Percentiles rank a stretch among this genome's conserved stretches.
These are phyloP conservation scores for Nemania sp. DNA, from an alignment of 2,329 filamentous ascomycete species.

Conservation along the genomic window DNA sequence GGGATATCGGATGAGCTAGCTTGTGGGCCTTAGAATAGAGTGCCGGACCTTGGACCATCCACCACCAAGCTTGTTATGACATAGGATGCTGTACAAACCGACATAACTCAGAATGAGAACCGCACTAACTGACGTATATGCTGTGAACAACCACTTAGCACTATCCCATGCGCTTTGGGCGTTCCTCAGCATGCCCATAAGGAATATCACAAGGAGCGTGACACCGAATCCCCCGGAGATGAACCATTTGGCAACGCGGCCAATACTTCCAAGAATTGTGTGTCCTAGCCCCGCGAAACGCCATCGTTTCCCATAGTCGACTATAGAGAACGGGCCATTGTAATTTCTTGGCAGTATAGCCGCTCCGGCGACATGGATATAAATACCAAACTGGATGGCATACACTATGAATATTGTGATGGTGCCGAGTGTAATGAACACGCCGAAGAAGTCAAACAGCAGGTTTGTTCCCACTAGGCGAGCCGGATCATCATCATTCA, in stretches of 20 bases:
- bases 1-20: too few relatives aligned
- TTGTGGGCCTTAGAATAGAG: too few relatives aligned
- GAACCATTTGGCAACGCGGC: background rate
- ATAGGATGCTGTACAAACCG: too few relatives aligned
- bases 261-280: background rate
- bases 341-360: slow-evolving; percentile 3
- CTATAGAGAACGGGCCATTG: slow-evolving; percentile 18
- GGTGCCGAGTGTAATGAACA: slow-evolving; percentile 9
- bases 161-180: slow-evolving; percentile 11
- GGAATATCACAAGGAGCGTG: slow-evolving; percentile 11
- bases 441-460: slow-evolving; percentile 19
- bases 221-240: slow-evolving; percentile 12
- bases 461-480: slow-evolving; percentile 17
- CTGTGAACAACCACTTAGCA: background rate
- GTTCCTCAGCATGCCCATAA: slow-evolving; percentile 17
- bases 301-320: slow-evolving; percentile 20
- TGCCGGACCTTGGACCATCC: too few relatives aligned
- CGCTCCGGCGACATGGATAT: slow-evolving; percentile 4
- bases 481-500: slow-evolving; percentile 5
- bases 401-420: slow-evolving; percentile 15
- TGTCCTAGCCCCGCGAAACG: slow-evolving; percentile 1
- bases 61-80: too few relatives aligned
- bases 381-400: background rate
- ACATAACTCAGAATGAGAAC: too few relatives aligned
- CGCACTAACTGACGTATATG: too few relatives aligned